Base-by-base conservation (phyloP, 1,284 basidiomycete species). In the Lentinus polychrous region DNA sequence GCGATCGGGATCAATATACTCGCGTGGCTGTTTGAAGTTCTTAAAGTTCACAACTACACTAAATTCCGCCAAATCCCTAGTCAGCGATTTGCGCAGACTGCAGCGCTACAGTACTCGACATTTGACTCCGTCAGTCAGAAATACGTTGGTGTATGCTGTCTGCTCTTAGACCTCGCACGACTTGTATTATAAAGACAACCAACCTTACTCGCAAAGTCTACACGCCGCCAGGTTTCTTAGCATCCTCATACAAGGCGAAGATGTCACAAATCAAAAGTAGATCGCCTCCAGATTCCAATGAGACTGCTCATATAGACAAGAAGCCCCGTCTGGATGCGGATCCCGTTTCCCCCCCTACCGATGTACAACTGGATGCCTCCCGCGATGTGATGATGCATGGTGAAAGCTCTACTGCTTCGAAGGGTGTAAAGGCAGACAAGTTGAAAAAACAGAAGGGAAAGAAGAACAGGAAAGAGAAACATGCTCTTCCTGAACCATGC, bases 401-500 rank as follows among this genome's bases (percentile, higher is more conserved):
- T 15, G 35, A 37, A 37, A 37, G 35, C 35, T 37, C 35, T 6
- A 37, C 35, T n/a, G 27, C 10, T 12, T 18, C 35, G 14, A 37
- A 18, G 7, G 18, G 35, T 4, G 35, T 14, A n/a, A 37, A 37
- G 14, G n/a, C 35, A 23, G 17, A 20, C 39, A 17, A 45, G 35
- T 42, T 54, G 22, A 61, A 59, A 42, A 56, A 49, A 43, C 33
- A 52, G 34, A 35, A 48, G 20, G 41, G 24, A 54, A 57, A 37
- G 42, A 57, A 55, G 52, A 61, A 60, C 39, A 58, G 55, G 49
- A 63, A 57, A 45, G 54, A 51, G 43, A 58, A 61, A 43, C 57
- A 54, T 24, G 40, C 55, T 3, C 52, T 75, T 3, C 79, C 83
- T 1, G 87, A 89, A 51, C 69, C 75, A 1, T 87, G 78, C 58